Evolutionary conservation across 2,329 filamentous ascomycete genomes (phyloP), one percentile per base, ranked within the genome.

Genomic region (Arthrobotrys entomopaga): DNA sequence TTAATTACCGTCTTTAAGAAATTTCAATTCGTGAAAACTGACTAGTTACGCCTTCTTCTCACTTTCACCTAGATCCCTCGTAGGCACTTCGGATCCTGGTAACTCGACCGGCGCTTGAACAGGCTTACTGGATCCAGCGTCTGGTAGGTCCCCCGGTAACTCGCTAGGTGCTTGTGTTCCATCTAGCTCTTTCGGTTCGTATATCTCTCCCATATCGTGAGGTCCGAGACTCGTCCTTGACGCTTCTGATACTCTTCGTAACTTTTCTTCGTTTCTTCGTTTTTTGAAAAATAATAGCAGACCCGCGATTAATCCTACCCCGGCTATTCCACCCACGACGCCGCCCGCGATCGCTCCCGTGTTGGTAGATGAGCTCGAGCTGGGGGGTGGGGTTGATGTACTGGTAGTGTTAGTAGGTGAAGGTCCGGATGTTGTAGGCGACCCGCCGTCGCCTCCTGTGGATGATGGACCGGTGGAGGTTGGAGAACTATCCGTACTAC

Each of bases 261-360:
- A 3, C 6, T 57, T 66, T 13, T 70, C 42, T 7, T 29, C n/a
- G 22, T 75, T 69, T 8, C 43, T 58, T 22, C 81, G 81, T 22
- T 82, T 83, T 56, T 84, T 60, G 10, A 84, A 76, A 65, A 84
- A 81, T 77, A 83, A 84, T 46, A 80, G 79, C 10, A 79, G 80
- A 3, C 81, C 76, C 13, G 79, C 83, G 54, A 85, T 78, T 19
- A 85, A 78, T 1, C 79, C 83, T 22, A 85, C 75, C 10, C 78
- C 81, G 0, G 77, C 83, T 2, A 84, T 81, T 16, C 84, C 84
- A 24, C 84, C 84, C 10, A 84, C 83, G 2, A 81, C 80, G 26
- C 83, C 84, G 5, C 84, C 84, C 2, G 80, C 84, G 49, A 85
- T 85, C 29, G 84, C 81, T 7, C 83, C 84, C 10, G 82, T 77